Conservation (phyloP, 2,329 filamentous ascomycete species). For the Ciborinia camelliae region DNA sequence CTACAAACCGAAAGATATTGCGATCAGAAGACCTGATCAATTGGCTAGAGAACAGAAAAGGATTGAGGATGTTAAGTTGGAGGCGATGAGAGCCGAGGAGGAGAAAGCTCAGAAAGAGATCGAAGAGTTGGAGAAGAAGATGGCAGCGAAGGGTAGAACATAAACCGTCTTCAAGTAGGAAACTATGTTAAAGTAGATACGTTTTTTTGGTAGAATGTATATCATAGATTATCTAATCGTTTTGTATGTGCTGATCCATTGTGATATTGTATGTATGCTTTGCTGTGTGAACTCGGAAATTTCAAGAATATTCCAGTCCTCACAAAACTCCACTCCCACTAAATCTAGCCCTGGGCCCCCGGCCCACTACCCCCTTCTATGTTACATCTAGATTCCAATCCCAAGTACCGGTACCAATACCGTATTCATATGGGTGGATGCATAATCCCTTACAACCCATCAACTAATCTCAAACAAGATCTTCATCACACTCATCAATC, state of each 20-base stretch:
- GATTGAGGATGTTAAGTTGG: slow-evolving; percentile 55
- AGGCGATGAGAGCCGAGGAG: slow-evolving; percentile 48
- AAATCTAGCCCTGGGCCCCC: too few relatives aligned
- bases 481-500: too few relatives aligned
- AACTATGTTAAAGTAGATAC: background rate
- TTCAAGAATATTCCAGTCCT: background rate
- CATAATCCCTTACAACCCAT: background rate
- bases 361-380: background rate
- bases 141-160: slow-evolving; percentile 40
- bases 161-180: background rate
- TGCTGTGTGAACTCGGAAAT: background rate
- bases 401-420: background rate
- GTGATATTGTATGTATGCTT: background rate
- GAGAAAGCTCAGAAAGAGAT: slow-evolving; percentile 51
- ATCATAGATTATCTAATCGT: background rate
- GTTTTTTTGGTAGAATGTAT: slow-evolving; percentile 1
- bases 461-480: background rate
- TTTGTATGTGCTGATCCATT: background rate
- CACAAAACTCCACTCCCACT: background rate
- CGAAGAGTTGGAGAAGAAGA: slow-evolving; percentile 56
- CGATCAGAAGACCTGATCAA: slow-evolving; percentile 81
- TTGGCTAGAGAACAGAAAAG: slow-evolving; percentile 69
- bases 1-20: slow-evolving; percentile 91
- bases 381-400: background rate
- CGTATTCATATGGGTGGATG: background rate